Conservation (phyloP, 352 stramenopile genomes). For the Phytopythium oedochilum region DNA sequence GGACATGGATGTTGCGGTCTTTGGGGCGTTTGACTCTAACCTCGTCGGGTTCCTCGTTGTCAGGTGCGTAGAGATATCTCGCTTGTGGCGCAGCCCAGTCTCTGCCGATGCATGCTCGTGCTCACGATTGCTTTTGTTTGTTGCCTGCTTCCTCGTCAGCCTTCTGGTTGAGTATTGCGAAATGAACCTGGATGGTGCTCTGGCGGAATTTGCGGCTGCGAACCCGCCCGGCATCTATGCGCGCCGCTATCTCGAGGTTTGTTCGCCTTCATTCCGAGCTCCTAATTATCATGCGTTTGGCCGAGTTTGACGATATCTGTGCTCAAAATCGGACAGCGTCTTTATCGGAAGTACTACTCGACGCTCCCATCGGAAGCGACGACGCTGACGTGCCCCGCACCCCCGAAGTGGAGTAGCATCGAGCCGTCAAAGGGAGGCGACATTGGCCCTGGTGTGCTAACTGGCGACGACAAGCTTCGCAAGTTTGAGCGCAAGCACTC, state of each 20-base stretch:
- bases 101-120: not conserved
- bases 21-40: slow-evolving; percentile 56
- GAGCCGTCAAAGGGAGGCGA: slow-evolving; percentile 27
- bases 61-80: slow-evolving; percentile 23
- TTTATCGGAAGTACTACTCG: slow-evolving; percentile 81
- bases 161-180: slow-evolving; percentile 72
- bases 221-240: slow-evolving; percentile 64
- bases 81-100: not conserved
- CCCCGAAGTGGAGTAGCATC: slow-evolving; percentile 66
- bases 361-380: slow-evolving; percentile 51
- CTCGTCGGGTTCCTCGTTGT: slow-evolving; percentile 73
- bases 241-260: slow-evolving; percentile 60
- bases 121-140: not conserved
- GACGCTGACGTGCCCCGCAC: slow-evolving; percentile 37
- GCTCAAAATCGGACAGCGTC: slow-evolving; percentile 19
- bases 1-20: slow-evolving; percentile 80
- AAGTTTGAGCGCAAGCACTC: slow-evolving; percentile 54
- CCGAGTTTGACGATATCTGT: not conserved
- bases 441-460: slow-evolving; percentile 61
- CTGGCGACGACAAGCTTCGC: slow-evolving; percentile 52
- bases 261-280: not conserved
- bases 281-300: slow-evolving; percentile 1
- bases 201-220: slow-evolving; percentile 56
- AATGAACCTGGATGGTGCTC: slow-evolving; percentile 49
- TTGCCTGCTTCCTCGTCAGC: slow-evolving; percentile 10